Percentiles rank a stretch among this genome's conserved stretches.
Evolutionary conservation across 1,284 basidiomycete genomes (phyloP).

Genomic region (Puccinia polysora): DNA sequence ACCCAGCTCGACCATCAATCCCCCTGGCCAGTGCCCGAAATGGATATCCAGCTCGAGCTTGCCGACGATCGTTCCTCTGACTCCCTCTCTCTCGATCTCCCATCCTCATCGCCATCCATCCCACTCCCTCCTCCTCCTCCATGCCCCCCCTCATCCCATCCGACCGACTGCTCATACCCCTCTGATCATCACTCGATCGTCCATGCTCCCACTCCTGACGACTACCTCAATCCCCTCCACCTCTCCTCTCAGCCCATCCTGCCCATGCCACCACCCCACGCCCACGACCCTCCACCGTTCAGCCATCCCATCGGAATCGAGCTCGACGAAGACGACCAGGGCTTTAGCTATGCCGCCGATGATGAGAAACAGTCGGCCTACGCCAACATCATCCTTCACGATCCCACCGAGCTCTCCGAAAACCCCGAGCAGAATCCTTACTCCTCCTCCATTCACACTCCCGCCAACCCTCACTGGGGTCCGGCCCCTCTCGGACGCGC

Average conservation of each 20-base stretch:
- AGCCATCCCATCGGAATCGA: slow-evolving; percentile 10
- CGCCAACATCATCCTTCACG: slow-evolving; percentile 19
- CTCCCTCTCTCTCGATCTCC: slow-evolving; percentile 3
- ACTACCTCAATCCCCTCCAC: background rate
- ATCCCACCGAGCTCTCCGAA: background rate
- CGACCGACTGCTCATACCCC: too few relatives aligned
- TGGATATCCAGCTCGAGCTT: slow-evolving; percentile 7
- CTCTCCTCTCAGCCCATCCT: background rate
- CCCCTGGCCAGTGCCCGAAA: too few relatives aligned
- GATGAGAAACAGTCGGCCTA: slow-evolving; percentile 22
- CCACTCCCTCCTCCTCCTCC: background rate
- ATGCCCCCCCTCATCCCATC: background rate
- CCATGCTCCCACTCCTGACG: background rate
- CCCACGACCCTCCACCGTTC: slow-evolving; percentile 9
- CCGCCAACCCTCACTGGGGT: slow-evolving; percentile 63
- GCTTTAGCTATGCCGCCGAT: slow-evolving; percentile 4
- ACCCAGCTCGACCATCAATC: too few relatives aligned
- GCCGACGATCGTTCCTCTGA: background rate
- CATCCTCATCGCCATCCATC: too few relatives aligned
- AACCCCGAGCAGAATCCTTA: background rate
- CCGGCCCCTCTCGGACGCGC: slow-evolving; percentile 75
- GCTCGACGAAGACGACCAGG: slow-evolving; percentile 15
- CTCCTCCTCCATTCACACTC: background rate
- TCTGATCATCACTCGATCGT: too few relatives aligned
- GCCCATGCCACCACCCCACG: slow-evolving; percentile 2